phyloP scores from a whole-genome alignment of 306 rosid species.

The Quillaja saponaria region DNA sequence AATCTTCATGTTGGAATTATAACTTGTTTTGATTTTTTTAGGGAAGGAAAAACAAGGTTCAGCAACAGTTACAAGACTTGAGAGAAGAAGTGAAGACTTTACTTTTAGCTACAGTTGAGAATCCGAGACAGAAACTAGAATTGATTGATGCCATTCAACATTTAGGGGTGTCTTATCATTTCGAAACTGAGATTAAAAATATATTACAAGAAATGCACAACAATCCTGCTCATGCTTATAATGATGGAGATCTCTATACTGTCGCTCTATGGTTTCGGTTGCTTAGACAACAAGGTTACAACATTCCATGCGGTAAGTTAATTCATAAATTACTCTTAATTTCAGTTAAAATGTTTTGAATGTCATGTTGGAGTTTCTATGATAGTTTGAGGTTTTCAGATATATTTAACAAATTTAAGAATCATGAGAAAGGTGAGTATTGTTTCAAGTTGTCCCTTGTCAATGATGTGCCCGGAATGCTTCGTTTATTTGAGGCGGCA shows the following conservation, averaged over 20 bases:
- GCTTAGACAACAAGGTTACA: constrained; percentile 36
- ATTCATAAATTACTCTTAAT: not conserved
- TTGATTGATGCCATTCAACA: constrained; percentile 45
- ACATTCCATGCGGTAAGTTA: constrained; percentile 18
- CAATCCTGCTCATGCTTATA: not conserved
- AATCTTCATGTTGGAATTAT: too few species aligned
- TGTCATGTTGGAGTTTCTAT: too few species aligned
- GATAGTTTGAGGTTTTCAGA: not conserved
- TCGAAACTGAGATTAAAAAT: constrained; percentile 29
- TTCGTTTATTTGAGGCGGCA: constrained; percentile 34
- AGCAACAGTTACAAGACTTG: constrained; percentile 13
- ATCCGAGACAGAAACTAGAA: constrained; percentile 4
- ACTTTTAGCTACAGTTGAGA: not conserved
- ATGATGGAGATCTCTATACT: constrained; percentile 23
- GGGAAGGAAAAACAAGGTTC: too few species aligned
- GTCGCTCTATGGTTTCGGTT: constrained; percentile 48
- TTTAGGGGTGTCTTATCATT: constrained; percentile 40
- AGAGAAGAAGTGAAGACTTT: constrained; percentile 40
- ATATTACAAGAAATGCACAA: constrained; percentile 16
- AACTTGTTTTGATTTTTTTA: too few species aligned
- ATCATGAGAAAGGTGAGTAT: constrained; percentile 19
- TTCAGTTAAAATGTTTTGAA: not conserved
- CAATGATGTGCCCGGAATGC: constrained; percentile 9
- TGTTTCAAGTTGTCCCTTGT: constrained; percentile 3
- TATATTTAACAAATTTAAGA: constrained; percentile 21